A percentile compares a stretch with the other conserved stretches of the same genome.
These are phyloP conservation scores for Globisporangium ultimum DNA, from an alignment of 352 stramenopile genomes.

Conservation along the genomic window DNA sequence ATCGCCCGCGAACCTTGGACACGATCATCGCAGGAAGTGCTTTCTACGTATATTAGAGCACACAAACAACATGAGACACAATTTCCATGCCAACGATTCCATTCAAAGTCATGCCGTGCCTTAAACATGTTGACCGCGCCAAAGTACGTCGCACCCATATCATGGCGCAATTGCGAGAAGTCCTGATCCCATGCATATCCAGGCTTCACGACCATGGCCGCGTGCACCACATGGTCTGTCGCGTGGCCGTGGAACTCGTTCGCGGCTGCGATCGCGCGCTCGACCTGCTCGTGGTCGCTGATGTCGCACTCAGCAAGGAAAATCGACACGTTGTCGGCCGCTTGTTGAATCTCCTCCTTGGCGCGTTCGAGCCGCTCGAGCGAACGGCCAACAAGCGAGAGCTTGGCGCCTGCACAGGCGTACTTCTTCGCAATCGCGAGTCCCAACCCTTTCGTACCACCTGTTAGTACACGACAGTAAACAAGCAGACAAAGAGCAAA, in stretches of 20 bases:
- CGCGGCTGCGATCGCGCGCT: constrained; percentile 35
- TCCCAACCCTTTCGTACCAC: constrained; percentile 23
- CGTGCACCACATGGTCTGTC: constrained; percentile 58
- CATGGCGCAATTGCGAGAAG: constrained; percentile 29
- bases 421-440: constrained; percentile 69
- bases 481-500: neutral
- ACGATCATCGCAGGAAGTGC: constrained; percentile 57
- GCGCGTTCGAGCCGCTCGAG: constrained; percentile 7
- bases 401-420: constrained; percentile 38
- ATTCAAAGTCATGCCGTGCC: constrained; percentile 8
- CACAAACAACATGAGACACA: neutral
- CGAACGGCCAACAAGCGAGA: constrained; percentile 2
- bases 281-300: constrained; percentile 26
- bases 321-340: constrained; percentile 17
- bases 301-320: constrained; percentile 39
- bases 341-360: constrained; percentile 2
- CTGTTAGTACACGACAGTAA: neutral
- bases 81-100: neutral
- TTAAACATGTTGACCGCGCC: constrained; percentile 54
- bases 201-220: constrained; percentile 23
- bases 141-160: constrained; percentile 64
- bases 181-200: constrained; percentile 63
- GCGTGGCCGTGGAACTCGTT: constrained; percentile 45
- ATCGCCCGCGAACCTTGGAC: constrained; percentile 29
- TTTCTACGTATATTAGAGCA: constrained; percentile 11